Base-by-base conservation (phyloP, 2,329 filamentous ascomycete genomes). In the Fusarium dimerum region DNA sequence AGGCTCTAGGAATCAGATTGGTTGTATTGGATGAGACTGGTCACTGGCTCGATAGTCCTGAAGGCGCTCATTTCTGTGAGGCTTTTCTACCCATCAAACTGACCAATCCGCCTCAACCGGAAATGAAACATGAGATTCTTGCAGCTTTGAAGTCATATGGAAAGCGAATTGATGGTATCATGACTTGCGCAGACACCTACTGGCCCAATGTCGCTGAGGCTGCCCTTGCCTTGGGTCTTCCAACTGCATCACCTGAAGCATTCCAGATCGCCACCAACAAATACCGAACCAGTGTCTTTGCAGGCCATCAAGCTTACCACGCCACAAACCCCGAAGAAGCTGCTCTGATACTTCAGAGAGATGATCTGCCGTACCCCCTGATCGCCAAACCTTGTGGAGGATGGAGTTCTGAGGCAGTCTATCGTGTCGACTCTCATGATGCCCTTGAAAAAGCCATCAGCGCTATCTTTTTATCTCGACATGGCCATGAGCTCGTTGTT, bases 401-500 rank as follows among this genome's bases (percentile, higher is more conserved):
- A 42, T 50, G 43, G 48, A 50, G 48, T 8, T 50, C 48, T 7
- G 54, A 57, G 42, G 56, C 51, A n/a, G 56, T 59, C 40, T 57
- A 48, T 50, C 54, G 55, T 43, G 49, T 57, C 42, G 56, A 59
- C 29, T 47, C 39, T 5, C 26, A 30, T 10, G 42, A 48, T n/a
- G 38, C 45, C 6, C 47, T 57, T 12, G 5, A 15, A 13, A 18
- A 38, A 16, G 53, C 47, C 0, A 55, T 46, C n/a, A 47, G 40
- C 18, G 43, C 45, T 12, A 55, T 60, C 8, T 50, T 50, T 16
- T 47, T 42, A 39, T 50, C 48, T 17, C 42, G 43, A 36, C 30
- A 26, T 7, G 20, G 20, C 20, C 20, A 26, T 26, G 20, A 26
- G 20, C 20, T 26, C 7, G 20, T 64, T 4, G 52, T 64, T 16